A percentile compares a stretch with the other conserved stretches of the same genome.
Evolutionary conservation across 169 alveolate genomes (phyloP).

Genomic region (Eimeria maxima): DNA sequence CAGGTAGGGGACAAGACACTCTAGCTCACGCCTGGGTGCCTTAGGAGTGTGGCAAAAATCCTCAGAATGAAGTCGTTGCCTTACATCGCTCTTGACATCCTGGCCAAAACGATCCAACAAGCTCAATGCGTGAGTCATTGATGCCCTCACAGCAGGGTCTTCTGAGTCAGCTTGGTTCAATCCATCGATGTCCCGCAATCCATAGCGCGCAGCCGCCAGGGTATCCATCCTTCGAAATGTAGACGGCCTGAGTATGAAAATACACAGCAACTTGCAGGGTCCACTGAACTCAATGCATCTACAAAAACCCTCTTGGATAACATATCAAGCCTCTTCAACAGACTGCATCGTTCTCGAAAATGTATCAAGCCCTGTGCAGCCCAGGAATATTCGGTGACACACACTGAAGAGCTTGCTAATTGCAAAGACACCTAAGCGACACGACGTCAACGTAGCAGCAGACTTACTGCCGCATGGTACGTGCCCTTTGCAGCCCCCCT

Average conservation of each 20-base stretch:
- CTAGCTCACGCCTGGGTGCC: not conserved
- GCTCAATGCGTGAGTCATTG: conserved; percentile 70
- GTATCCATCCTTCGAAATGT: conserved; percentile 76
- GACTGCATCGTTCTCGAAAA: not conserved
- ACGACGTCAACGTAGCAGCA: not conserved
- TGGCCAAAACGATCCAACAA: conserved; percentile 73
- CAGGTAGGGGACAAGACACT: not conserved
- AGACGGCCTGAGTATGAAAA: conserved; percentile 47
- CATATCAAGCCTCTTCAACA: not conserved
- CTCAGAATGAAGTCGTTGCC: not conserved
- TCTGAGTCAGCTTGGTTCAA: conserved; percentile 72
- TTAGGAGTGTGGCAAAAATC: not conserved
- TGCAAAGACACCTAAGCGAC: not conserved
- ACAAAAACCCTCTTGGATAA: too few relatives aligned
- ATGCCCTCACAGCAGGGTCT: conserved; percentile 56
- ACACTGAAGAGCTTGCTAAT: not conserved
- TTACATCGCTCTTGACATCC: conserved; percentile 65
- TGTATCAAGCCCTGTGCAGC: not conserved
- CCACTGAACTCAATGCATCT: not conserved
- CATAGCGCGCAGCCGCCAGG: conserved; percentile 78
- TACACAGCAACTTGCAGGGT: not conserved
- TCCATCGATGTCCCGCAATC: conserved; percentile 66
- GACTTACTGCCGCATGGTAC: conserved; percentile 72
- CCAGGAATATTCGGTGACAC: not conserved
- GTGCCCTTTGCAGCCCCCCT: conserved; percentile 49